Evolutionary conservation across 495 filamentous ascomycete species (phyloP).

Genomic region (Tetracladium marchalianum): DNA sequence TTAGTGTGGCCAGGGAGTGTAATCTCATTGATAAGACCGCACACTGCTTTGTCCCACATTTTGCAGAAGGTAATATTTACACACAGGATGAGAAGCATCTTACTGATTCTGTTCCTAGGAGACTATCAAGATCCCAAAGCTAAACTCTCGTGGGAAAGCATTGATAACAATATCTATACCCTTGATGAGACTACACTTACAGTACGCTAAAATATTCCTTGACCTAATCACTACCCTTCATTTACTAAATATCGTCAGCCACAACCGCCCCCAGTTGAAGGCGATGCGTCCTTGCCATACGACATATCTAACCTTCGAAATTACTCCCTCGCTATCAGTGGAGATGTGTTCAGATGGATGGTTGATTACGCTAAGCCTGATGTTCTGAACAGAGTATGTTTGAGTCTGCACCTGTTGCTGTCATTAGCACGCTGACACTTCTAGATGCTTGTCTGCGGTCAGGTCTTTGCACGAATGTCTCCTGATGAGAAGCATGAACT

Average conservation of each 20-base stretch:
- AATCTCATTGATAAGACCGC: conserved; percentile 67
- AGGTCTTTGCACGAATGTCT: conserved; percentile 97
- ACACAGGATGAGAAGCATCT: neutral
- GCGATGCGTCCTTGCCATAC: conserved; percentile 77
- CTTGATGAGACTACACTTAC: conserved; percentile 70
- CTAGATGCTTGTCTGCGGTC: conserved; percentile 80
- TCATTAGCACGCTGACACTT: conserved; percentile 2
- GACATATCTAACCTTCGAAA: conserved; percentile 67
- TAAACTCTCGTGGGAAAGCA: conserved; percentile 78
- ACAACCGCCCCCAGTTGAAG: conserved; percentile 51
- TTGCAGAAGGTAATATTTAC: conserved; percentile 51
- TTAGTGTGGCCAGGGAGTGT: conserved; percentile 94
- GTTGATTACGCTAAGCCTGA: conserved; percentile 66
- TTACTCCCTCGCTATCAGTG: conserved; percentile 80
- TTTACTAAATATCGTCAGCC: conserved; percentile 46
- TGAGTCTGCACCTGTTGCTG: conserved; percentile 6
- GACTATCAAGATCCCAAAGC: conserved; percentile 57
- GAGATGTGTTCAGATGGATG: conserved; percentile 95
- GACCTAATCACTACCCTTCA: neutral
- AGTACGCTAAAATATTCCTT: conserved; percentile 27
- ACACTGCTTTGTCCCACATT: conserved; percentile 87
- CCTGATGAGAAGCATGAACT: conserved; percentile 98
- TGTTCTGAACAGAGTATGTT: conserved; percentile 42
- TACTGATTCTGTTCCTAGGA: conserved; percentile 26
- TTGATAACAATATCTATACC: conserved; percentile 67